These are phyloP conservation scores for Hypsizygus marmoreus DNA, from an alignment of 768 basidiomycete genomes.

Conservation along the genomic window DNA sequence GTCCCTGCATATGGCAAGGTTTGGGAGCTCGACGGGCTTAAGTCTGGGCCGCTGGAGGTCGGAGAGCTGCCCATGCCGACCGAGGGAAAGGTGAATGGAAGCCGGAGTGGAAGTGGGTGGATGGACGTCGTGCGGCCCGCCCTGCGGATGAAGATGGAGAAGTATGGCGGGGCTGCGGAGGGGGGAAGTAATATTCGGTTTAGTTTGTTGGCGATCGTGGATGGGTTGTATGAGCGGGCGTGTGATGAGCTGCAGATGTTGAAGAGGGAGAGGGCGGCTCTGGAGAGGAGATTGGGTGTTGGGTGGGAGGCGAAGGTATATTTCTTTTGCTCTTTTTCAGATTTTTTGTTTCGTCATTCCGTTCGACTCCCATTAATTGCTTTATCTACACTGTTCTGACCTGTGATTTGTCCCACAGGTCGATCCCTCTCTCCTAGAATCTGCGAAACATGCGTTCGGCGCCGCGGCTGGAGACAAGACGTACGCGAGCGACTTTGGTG, in stretches of 20 bases:
- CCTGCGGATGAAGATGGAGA: constrained; percentile 61
- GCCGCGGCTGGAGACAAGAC: constrained; percentile 27
- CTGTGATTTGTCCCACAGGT: constrained; percentile 31
- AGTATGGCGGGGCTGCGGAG: constrained; percentile 48
- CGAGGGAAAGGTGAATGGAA: neutral
- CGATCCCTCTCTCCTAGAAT: constrained; percentile 34
- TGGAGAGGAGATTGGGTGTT: constrained; percentile 47
- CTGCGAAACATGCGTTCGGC: constrained; percentile 31
- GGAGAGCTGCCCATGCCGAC: constrained; percentile 45
- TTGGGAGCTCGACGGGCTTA: constrained; percentile 72
- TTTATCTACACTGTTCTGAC: neutral
- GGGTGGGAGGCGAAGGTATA: constrained; percentile 41
- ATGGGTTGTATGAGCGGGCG: constrained; percentile 46
- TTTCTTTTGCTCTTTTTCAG: constrained; percentile 3
- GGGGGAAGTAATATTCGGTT: constrained; percentile 54
- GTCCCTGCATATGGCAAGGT: constrained; percentile 63
- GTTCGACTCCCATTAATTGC: too few relatives aligned
- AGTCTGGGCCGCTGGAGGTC: constrained; percentile 62
- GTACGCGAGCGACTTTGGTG: constrained; percentile 47
- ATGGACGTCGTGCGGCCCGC: constrained; percentile 65
- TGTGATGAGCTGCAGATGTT: constrained; percentile 57
- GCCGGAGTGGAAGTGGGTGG: constrained; percentile 38
- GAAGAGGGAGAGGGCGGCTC: constrained; percentile 43
- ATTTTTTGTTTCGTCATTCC: neutral
- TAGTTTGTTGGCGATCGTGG: constrained; percentile 62